phyloP scores from a whole-genome alignment of 495 filamentous ascomycete genomes.

The Neurospora sp. region DNA sequence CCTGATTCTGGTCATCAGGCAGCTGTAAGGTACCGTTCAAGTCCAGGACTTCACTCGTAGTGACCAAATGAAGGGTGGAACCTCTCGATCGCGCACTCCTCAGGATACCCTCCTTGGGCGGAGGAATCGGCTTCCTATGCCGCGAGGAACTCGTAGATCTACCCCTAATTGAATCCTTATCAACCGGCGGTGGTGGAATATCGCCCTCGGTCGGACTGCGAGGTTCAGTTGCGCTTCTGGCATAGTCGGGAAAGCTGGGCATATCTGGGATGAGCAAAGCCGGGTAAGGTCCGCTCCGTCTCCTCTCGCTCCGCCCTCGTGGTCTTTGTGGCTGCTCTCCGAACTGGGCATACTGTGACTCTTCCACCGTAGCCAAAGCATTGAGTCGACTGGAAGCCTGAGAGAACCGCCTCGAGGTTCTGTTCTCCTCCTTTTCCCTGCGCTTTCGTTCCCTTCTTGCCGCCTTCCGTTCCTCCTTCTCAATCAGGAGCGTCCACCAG shows the following conservation, averaged over 20 bases:
- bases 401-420: slow-evolving; percentile 71
- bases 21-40: slow-evolving; percentile 16
- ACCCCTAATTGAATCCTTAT: slow-evolving; percentile 60
- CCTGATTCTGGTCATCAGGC: slow-evolving; percentile 26
- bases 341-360: slow-evolving; percentile 33
- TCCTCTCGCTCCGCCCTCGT: slow-evolving; percentile 41
- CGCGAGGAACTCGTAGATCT: slow-evolving; percentile 56
- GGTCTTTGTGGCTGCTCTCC: slow-evolving; percentile 42
- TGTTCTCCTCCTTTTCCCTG: slow-evolving; percentile 75
- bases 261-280: slow-evolving; percentile 51
- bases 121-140: slow-evolving; percentile 60
- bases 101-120: slow-evolving; percentile 66
- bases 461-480: slow-evolving; percentile 92
- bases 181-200: slow-evolving; percentile 55
- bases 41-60: slow-evolving; percentile 40
- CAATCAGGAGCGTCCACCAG: slow-evolving; percentile 92
- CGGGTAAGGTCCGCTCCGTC: slow-evolving; percentile 37
- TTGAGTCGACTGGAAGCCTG: slow-evolving; percentile 78
- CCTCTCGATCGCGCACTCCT: slow-evolving; percentile 55
- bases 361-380: slow-evolving; percentile 66
- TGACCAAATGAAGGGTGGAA: slow-evolving; percentile 73
- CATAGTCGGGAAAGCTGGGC: slow-evolving; percentile 47
- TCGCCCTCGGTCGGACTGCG: slow-evolving; percentile 27
- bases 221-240: slow-evolving; percentile 21
- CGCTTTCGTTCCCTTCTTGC: slow-evolving; percentile 73